Base-by-base conservation (phyloP, 257 asterid genomes). In the Petunia secreta region DNA sequence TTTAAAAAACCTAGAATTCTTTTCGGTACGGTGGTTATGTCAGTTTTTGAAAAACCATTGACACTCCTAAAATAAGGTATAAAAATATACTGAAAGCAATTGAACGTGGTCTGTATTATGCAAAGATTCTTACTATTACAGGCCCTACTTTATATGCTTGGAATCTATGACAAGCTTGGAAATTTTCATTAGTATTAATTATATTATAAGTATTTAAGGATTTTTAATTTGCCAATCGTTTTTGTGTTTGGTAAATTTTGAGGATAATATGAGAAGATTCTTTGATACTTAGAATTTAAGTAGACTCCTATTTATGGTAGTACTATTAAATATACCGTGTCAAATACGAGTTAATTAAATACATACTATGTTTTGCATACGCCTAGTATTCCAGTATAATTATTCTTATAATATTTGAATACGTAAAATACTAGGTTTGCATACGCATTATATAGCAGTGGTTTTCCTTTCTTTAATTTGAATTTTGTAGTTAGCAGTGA, bases 241-340 rank as follows among this genome's bases (percentile, higher is more conserved):
- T 3, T 52, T 52, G 4, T n/a, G 44, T 16, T 16, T 46, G 38
- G 38, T 46, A 25, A 69, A 38, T 9, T 69, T 46, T 25, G 59
- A 71, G 60, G 77, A 48, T 48, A 71, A 46, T 25, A 71, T 71
- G 43, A 71, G 59, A 71, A 48, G 75, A 79, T 66, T 78, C 75
- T 50, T 14, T 63, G n/a, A 43, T 69, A 69, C 76, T 75, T 71
- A 48, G 84, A 89, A 81, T 86, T 81, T 71, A 7, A 13, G 46
- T 62, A 55, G 85, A 85, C 52, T 73, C 85, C 83, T 81, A 43
- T 80, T 73, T 81, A 75, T 63, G 84, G 83, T 75, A 75, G 53
- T 79, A 84, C 25, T 63, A 58, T 59, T 81, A 36, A 34, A 4
- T 36, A 63, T 37, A 63, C 2, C 68, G 9, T 59, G 39, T 10